phyloP scores from a whole-genome alignment of 2,329 filamentous ascomycete genomes.

The Pochonia chlamydosporia region DNA sequence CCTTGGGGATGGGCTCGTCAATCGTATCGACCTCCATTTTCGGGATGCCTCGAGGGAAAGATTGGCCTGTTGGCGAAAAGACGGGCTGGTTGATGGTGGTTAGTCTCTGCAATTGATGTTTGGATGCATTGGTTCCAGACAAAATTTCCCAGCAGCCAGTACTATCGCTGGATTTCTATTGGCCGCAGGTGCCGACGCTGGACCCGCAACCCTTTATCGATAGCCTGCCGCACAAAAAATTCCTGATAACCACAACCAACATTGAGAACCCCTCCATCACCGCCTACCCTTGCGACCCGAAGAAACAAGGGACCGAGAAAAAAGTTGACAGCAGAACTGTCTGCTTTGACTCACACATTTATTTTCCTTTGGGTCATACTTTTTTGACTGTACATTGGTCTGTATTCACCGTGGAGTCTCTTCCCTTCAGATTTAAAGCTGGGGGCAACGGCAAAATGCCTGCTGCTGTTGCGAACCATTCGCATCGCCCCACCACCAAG shows the following conservation, averaged over 20 bases:
- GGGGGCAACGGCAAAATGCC: conserved; percentile 71
- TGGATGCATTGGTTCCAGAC: conserved; percentile 13
- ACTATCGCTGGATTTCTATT: conserved; percentile 22
- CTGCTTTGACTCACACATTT: not conserved
- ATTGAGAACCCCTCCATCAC: conserved; percentile 32
- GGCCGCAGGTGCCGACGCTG: conserved; percentile 7
- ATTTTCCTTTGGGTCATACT: not conserved
- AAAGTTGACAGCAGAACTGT: not conserved
- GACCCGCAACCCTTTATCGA: conserved; percentile 24
- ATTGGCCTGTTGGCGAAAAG: not conserved
- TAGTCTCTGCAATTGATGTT: no score
- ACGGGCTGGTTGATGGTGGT: not conserved
- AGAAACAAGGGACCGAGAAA: not conserved
- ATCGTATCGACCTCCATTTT: conserved; percentile 33
- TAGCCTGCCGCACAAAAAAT: conserved; percentile 30
- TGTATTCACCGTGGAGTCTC: conserved; percentile 54
- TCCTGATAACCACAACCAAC: conserved; percentile 33
- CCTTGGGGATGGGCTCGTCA: conserved; percentile 27
- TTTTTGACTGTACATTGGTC: not conserved
- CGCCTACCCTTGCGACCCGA: conserved; percentile 11
- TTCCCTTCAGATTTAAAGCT: conserved; percentile 86
- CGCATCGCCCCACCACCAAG: conserved; percentile 92
- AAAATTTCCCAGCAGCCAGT: conserved; percentile 27
- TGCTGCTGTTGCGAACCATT: conserved; percentile 61
- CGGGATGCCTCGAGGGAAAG: not conserved